These are phyloP conservation scores for Acer campestre DNA, from an alignment of 345 rosid species.

Conservation along the genomic window DNA sequence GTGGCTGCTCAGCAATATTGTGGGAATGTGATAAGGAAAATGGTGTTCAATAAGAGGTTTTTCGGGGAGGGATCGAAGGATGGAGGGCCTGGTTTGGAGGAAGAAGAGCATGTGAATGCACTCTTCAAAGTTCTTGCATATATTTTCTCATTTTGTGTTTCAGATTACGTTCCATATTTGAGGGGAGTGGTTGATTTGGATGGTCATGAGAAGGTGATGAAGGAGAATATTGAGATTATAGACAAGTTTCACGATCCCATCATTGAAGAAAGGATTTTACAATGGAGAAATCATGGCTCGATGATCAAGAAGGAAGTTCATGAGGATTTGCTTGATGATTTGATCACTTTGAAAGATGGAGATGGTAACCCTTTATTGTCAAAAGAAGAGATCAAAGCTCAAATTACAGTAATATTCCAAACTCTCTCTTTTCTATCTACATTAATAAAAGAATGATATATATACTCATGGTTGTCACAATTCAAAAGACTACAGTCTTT, in stretches of 20 bases:
- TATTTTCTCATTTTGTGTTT: conserved; percentile 44
- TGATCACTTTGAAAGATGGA: conserved; percentile 30
- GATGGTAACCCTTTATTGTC: conserved; percentile 39
- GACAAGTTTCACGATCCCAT: conserved; percentile 54
- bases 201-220: conserved; percentile 44
- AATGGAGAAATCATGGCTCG: conserved; percentile 32
- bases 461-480: too few relatives aligned
- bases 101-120: conserved; percentile 49
- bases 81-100: conserved; percentile 45
- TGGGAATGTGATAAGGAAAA: conserved; percentile 41
- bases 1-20: conserved; percentile 33
- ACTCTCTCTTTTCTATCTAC: too few relatives aligned
- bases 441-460: too few relatives aligned
- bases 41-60: conserved; percentile 38
- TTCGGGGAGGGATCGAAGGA: conserved; percentile 31
- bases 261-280: conserved; percentile 46
- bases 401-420: conserved; percentile 32
- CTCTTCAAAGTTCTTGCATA: conserved; percentile 36
- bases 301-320: conserved; percentile 16
- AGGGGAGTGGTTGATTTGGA: conserved; percentile 33
- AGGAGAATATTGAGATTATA: conserved; percentile 23
- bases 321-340: conserved; percentile 48
- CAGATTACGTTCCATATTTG: conserved; percentile 51
- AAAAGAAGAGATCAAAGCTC: conserved; percentile 53
- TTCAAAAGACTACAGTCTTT: too few relatives aligned